These are phyloP conservation scores for Salvia sclarea DNA, from an alignment of 305 asterid species.

Conservation along the genomic window DNA sequence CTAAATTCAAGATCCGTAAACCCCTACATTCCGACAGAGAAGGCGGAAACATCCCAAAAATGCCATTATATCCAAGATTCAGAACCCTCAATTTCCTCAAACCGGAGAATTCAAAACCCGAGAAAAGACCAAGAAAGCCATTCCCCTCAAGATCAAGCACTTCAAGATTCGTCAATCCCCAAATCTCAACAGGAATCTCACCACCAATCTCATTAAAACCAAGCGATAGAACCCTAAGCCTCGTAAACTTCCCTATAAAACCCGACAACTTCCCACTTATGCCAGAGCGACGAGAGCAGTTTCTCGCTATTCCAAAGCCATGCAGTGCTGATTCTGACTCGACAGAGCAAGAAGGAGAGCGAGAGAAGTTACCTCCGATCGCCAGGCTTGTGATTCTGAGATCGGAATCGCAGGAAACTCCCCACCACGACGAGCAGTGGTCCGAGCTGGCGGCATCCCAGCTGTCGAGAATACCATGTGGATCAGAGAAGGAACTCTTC, in stretches of 20 bases:
- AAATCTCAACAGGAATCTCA: slow-evolving; percentile 49
- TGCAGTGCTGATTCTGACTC: slow-evolving; percentile 32
- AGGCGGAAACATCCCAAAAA: slow-evolving; percentile 46
- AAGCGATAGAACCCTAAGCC: slow-evolving; percentile 54
- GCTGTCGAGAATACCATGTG: slow-evolving; percentile 44
- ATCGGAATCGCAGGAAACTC: slow-evolving; percentile 49
- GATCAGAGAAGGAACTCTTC: slow-evolving; percentile 47
- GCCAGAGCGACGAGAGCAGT: slow-evolving; percentile 29
- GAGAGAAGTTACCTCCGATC: slow-evolving; percentile 46
- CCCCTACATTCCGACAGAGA: slow-evolving; percentile 45
- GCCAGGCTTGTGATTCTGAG: slow-evolving; percentile 37
- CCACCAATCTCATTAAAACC: slow-evolving; percentile 53
- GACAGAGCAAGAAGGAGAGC: slow-evolving; percentile 37
- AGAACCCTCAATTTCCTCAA: slow-evolving; percentile 46
- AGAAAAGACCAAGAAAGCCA: slow-evolving; percentile 41
- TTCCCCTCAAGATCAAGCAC: slow-evolving; percentile 65
- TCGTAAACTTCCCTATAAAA: slow-evolving; percentile 37
- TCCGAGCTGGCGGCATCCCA: slow-evolving; percentile 40
- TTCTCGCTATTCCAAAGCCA: slow-evolving; percentile 42
- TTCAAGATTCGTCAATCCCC: slow-evolving; percentile 46
- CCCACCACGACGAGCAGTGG: slow-evolving; percentile 55
- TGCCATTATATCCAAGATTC: slow-evolving; percentile 43
- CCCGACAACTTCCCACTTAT: slow-evolving; percentile 42
- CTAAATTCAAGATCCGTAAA: slow-evolving; percentile 45
- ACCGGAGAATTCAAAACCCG: slow-evolving; percentile 35